Conservation (phyloP, 2,329 filamentous ascomycete species). For the Shiraia bambusicola region DNA sequence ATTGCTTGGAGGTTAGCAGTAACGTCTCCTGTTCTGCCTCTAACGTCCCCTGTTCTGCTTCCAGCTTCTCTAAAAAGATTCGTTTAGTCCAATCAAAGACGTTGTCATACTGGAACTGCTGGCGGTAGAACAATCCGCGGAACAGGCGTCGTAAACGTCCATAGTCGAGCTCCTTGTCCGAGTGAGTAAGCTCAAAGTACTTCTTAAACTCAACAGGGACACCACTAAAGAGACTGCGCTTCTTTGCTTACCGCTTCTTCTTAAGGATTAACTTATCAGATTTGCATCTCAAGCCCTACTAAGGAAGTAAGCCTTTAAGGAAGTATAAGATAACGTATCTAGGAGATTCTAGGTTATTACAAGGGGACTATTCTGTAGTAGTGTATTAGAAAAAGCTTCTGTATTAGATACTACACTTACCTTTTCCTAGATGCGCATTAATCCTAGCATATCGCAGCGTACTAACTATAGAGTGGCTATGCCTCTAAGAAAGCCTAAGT, state of each 20-base stretch:
- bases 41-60: neutral
- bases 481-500: no score
- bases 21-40: neutral
- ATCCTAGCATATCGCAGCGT: no score
- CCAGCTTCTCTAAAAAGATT: slow-evolving; percentile 8
- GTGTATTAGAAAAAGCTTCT: no score
- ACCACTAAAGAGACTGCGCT: neutral
- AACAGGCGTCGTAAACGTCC: slow-evolving; percentile 13
- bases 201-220: slow-evolving; percentile 14
- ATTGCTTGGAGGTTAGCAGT: slow-evolving; percentile 1
- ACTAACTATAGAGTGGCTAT: no score
- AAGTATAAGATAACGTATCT: no score
- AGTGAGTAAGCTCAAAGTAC: slow-evolving; percentile 11
- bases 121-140: slow-evolving; percentile 14
- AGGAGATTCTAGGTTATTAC: no score
- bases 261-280: no score
- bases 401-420: no score
- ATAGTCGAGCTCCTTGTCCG: slow-evolving; percentile 12
- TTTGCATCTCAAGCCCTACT: no score
- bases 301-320: no score
- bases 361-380: no score
- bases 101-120: slow-evolving; percentile 15
- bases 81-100: slow-evolving; percentile 19
- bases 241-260: slow-evolving; percentile 5
- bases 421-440: no score